Conservation (phyloP, 495 filamentous ascomycete species). For the Penicillium egyptiacum region DNA sequence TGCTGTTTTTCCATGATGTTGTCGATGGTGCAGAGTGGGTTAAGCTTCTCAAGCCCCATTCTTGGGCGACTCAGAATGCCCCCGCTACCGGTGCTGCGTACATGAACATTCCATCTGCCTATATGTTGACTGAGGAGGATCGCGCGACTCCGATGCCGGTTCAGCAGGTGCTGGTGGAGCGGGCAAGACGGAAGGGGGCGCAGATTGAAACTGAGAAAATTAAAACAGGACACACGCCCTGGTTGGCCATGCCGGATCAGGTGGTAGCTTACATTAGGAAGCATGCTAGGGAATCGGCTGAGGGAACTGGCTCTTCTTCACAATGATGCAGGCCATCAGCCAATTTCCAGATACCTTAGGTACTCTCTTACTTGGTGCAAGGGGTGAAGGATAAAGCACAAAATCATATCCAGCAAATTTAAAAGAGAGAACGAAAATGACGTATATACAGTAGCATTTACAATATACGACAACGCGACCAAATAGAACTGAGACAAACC, state of each 20-base stretch:
- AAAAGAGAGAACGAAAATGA: background rate
- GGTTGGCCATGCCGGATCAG: slow-evolving; percentile 30
- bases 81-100: slow-evolving; percentile 37
- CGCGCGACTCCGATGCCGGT: slow-evolving; percentile 36
- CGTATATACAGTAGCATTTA: slow-evolving; percentile 5
- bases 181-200: slow-evolving; percentile 29
- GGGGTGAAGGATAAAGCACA: background rate
- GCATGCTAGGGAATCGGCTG: slow-evolving; percentile 17
- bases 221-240: slow-evolving; percentile 34
- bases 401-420: background rate
- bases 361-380: background rate
- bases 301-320: background rate
- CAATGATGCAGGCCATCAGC: background rate
- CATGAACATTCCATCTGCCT: slow-evolving; percentile 29
- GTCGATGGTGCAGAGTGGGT: slow-evolving; percentile 38
- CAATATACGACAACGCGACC: background rate
- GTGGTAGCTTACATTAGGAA: slow-evolving; percentile 27
- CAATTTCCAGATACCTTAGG: background rate
- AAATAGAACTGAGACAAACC: background rate
- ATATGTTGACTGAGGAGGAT: slow-evolving; percentile 40
- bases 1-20: slow-evolving; percentile 40
- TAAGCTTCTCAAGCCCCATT: slow-evolving; percentile 32
- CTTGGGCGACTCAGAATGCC: slow-evolving; percentile 33
- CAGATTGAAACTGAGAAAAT: slow-evolving; percentile 34
- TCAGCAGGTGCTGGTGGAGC: slow-evolving; percentile 43